Evolutionary conservation across 2,329 filamentous ascomycete species (phyloP), one percentile per base, ranked within the genome.

Genomic region (Lecanicillium sp.): DNA sequence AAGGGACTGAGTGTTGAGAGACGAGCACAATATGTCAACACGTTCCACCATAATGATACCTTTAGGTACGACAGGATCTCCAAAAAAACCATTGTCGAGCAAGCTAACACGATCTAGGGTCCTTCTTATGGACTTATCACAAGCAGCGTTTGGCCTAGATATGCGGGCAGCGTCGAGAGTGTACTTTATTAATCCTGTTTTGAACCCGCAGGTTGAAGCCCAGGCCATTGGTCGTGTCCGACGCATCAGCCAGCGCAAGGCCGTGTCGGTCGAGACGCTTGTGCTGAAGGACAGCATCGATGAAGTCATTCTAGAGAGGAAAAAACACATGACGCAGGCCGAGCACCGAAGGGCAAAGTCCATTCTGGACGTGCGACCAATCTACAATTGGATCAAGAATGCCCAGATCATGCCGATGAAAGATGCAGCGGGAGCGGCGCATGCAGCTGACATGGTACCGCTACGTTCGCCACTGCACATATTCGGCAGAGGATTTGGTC

Each of bases 151-250:
- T 44, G 90, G 90, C 0, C 69, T 96, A 0, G 89, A 95, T 54
- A 79, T 95, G 57, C 80, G 80, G 37, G 79, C 77, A 9, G 89
- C 89, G 2, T 92, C 84, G 4, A 70, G 90, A 3, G 81, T 96
- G 9, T 94, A 88, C 59, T 95, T 96, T 45, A 73, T 94, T 40
- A 90, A 83, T 46, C 89, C 90, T 0, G 85, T 94, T 11, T 82
- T 92, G 55, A 84, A 89, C 37, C 87, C 87, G 0, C 77, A 85
- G 46, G 73, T 94, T 1, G 85, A 94, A 56, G 87, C 85, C 2
- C 90, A 96, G 58, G 90, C 90, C 0, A 86, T 95, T 45, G 94
- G 94, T 43, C 80, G 90, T 53, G 87, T 85, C 0, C 83, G 94
- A 48, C 75, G 90, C 11, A 94, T 95, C 49, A 88, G 87, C 9